Base-by-base conservation (phyloP, 192 early-diverging fungal species). In the Umbelopsis isabellina region DNA sequence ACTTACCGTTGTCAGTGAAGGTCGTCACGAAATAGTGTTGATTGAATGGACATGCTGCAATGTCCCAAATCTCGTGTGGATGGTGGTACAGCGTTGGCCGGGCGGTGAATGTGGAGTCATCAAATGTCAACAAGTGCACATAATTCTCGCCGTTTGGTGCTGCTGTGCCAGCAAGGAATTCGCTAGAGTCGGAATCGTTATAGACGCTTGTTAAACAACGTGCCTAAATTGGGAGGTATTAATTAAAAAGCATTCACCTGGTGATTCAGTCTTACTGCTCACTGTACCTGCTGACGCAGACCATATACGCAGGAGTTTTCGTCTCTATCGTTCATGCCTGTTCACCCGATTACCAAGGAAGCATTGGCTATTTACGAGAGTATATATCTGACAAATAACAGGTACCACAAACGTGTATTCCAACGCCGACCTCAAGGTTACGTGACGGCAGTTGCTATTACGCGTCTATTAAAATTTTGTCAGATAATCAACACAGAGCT, bases 131-230 rank as follows among this genome's bases (percentile, higher is more conserved):
- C 20, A 94, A 64, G 66, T 88, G 61, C 48, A 93, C 88, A 74
- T 87, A 87, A 75, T 93, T 93, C 25, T 83, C 72, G 15, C 81
- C 74, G 64, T 83, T 77, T 1, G 85, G 73, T 35, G 85, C 86
- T 21, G 84, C 71, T 1, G 93, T 90, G 3, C 92, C 93, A 30
- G 90, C 88, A 52, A 93, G 74, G 78, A 92, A 95, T 64, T 90
- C 75, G 67, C 84, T 91, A 13, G 88, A 83, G n/a, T 90, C 88
- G 41, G 72, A 66, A 22, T 88, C 89, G 3, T 82, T 90, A 25
- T 79, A 70, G 33, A 91, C 83, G 8, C 89, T 72, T 15, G 84
- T 82, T 7, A 94, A 64, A 65, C 85, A 86, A 15, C 89, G 82
- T n/a, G 88, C 80, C 86, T 89, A 74, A 18, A 45, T 1, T 51